Evolutionary conservation across 1,139 yeast species (phyloP), one percentile per base, ranked within the genome.

Genomic region (Suhomyces maxii): DNA sequence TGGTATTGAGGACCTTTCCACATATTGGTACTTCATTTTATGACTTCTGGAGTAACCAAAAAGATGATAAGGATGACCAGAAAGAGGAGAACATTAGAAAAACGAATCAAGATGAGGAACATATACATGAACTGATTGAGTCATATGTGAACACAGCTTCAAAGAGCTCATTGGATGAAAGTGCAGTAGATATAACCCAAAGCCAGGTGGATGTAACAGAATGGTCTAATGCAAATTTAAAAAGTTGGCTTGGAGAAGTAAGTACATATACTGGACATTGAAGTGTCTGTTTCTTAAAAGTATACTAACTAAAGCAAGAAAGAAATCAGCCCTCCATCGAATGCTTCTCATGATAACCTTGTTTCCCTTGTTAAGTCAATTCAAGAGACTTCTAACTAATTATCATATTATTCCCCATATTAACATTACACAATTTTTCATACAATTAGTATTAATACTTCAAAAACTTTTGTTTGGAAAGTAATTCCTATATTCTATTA

Each of bases 1-100:
- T 82, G 14, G 52, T 79, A 7, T 65, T 79, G 51, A 73, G 71
- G 50, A 80, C 84, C 1, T 80, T 69, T 53, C 84, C 85, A 14
- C 85, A 80, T 53, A 62, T 79, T 40, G 70, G 63, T 46, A 56
- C 63, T 8, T 54, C 64, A 6, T 31, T 71, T 12, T 60, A 52
- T 47, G 53, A 60, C 34, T 64, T 53, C 57, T 7, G 67, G 70
- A 6, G 50, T 14, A 48, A 49, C 18, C 42, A 39, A 36, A 33
- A 32, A 14, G 28, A 39, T 18, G 36, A 34, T 13, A 54, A 58
- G 28, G 57, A 56, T 25, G 41, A 42, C 39, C 51, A 46, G 31
- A 54, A 52, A 5, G 45, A 39, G 9, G 45, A 35, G 11, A 26
- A 28, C 7, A 10, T 14, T 10, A 8, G 26, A 14, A n/a, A 18